Base-by-base conservation (phyloP, 805 yeast genomes). In the Starmerella bombi region DNA sequence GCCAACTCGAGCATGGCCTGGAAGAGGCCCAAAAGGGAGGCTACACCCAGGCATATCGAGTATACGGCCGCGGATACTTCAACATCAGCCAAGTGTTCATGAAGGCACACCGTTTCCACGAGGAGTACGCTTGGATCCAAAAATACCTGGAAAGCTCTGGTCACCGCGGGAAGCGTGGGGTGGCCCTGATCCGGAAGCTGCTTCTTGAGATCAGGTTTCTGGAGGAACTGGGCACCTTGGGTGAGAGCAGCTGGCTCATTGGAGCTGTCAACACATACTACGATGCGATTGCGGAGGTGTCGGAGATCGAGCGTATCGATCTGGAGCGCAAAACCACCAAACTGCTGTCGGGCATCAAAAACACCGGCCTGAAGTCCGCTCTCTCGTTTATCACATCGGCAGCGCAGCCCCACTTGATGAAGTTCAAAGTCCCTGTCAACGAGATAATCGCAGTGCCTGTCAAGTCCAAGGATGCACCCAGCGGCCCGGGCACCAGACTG, bases 251-350 rank as follows among this genome's bases (percentile, higher is more conserved):
- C 33, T 53, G 54, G 56, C 42, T 53, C 4, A 38, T 46, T n/a
- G 30, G 49, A 3, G 57, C 55, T 3, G 28, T 56, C 8, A 53
- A 52, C 33, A 54, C 55, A 2, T 56, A 51, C 34, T 47, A 45
- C 27, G 58, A 55, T 32, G 56, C 58, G 3, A 12, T 37, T 14
- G 47, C 38, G 6, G 51, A 46, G 22, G 37, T 49, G 12, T 34
- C 38, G 10, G 53, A 50, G 2, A 42, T 55, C 3, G 45, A 42
- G 31, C 36, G 40, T 8, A 27, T 53, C 4, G 60, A 55, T 17
- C 38, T 55, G 14, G 42, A 45, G n/a, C 49, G 53, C 9, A 56
- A 55, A 37, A 48, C 48, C 6, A 28, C 36, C 6, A 49, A 46
- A 27, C 49, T 55, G 16, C 9, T 41, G 3, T n/a, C 43, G 5